Base-by-base conservation (phyloP, 2,329 filamentous ascomycete genomes). In the Fusarium duplospermum region DNA sequence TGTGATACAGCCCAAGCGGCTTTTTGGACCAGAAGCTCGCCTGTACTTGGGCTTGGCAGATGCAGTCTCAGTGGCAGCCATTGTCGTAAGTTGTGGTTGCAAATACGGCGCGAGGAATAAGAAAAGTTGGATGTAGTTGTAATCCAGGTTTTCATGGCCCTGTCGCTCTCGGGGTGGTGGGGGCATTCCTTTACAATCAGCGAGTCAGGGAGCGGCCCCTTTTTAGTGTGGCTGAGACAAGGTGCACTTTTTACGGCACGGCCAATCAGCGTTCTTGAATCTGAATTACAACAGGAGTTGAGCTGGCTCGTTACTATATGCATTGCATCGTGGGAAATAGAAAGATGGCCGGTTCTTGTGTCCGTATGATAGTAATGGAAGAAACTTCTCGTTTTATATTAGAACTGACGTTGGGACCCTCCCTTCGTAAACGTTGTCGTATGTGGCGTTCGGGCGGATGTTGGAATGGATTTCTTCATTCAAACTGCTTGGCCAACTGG, bases 401-500 rank as follows among this genome's bases (percentile, higher is more conserved):
- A 20, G 40, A n/a, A 20, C n/a, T 13, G n/a, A 6, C 6, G 11
- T 6, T 6, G 3, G 6, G 8, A 42, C n/a, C 22, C n/a, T 42
- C 11, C n/a, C 6, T 13, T 42, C n/a, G 11, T 20, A 4, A 10
- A 40, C 3, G 1, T 20, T 11, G 8, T n/a, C 16, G 8, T n/a
- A 4, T n/a, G 4, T 10, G 8, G n/a, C 8, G n/a, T n/a, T n/a
- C 4, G 2, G 18, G 5, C 1, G 1, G 1, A n/a, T 2, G 1
- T 4, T 5, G 8, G 18, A 38, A 9, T 10, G 13, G 10, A 2
- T 13, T 42, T 11, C 35, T 1, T 16, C 33, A 16, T n/a, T n/a
- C 33, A 35, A 16, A 36, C n/a, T 20, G n/a, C 1, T 42, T 22
- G 5, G 6, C 11, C 11, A 22, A 6, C n/a, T 20, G 2, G 10